Evolutionary conservation across 192 early-diverging fungal genomes (phyloP), one percentile per base, ranked within the genome.

Genomic region (Backusella circina): DNA sequence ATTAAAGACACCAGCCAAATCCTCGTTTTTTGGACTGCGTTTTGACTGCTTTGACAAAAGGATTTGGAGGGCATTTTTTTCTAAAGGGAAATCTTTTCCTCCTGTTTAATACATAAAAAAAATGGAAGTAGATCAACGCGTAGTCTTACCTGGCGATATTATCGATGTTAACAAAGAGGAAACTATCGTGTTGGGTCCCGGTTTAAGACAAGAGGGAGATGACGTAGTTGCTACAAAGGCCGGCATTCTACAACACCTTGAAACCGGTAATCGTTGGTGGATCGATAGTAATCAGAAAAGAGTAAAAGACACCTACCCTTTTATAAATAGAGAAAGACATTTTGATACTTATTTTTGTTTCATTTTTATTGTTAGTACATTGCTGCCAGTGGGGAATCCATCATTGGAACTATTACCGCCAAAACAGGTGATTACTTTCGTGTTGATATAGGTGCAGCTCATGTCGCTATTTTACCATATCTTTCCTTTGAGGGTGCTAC

Each of bases 401-500:
- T 99, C 1, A 80, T 99, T 65, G 98, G 97, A 18, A 89, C 92
- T 2, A 89, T 99, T 1, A 83, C 80, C 35, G 87, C 80, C 2
- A 88, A 88, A 67, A 76, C 86, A 18, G 91, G 78, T 71, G 97
- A 99, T 37, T 84, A 86, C 66, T 99, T 92, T 79, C 86, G 92
- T 57, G 90, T 99, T 9, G 98, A 99, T 75, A 97, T 99, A 84
- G 96, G 97, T n/a, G 84, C 91, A 2, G 93, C 97, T 9, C 95
- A 97, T 70, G 86, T 85, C 30, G 98, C 96, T 1, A 77, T 90
- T 15, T 80, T 99, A 64, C 86, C 90, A 28, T 77, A 88, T 5
- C 78, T 97, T 51, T 94, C 98, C 0, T 99, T 99, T 77, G 97
- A 98, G 81, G 95, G 95, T 23, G 97, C 95, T 1, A 96, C 93